These are phyloP conservation scores for Fonsecaea monophora DNA, from an alignment of 2,329 filamentous ascomycete genomes.

Conservation along the genomic window DNA sequence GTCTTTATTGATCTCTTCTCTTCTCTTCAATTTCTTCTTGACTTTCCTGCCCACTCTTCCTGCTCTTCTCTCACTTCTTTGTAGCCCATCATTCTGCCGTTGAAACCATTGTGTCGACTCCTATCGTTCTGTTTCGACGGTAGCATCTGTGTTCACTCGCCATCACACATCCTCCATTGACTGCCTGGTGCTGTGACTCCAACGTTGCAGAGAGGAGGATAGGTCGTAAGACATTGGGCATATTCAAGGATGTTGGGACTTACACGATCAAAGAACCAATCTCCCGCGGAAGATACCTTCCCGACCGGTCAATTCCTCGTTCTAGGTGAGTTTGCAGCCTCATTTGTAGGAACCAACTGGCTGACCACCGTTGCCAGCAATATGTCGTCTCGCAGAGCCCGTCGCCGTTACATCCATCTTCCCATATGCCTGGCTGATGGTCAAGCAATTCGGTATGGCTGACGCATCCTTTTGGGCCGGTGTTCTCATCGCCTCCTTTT, in stretches of 20 bases:
- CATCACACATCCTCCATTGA: conserved; percentile 5
- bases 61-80: neutral
- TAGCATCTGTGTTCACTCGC: neutral
- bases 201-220: conserved; percentile 26
- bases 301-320: conserved; percentile 82
- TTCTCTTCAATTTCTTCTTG: conserved; percentile 11
- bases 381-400: conserved; percentile 90
- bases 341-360: neutral
- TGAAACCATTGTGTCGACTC: neutral
- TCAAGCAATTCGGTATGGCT: conserved; percentile 74
- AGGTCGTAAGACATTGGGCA: conserved; percentile 59
- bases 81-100: neutral
- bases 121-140: conserved; percentile 5
- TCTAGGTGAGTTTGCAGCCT: conserved; percentile 67
- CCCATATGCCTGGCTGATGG: conserved; percentile 85
- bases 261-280: conserved; percentile 64
- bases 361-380: conserved; percentile 62
- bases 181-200: conserved; percentile 9
- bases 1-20: conserved; percentile 1
- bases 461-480: conserved; percentile 89
- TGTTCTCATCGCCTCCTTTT: conserved; percentile 84
- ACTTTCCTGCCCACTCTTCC: neutral
- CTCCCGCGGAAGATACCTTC: conserved; percentile 70
- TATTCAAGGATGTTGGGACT: conserved; percentile 63
- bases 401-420: conserved; percentile 93